Evolutionary conservation across 2,329 filamentous ascomycete species (phyloP), one percentile per base, ranked within the genome.

Genomic region (Colletotrichum australisinense): DNA sequence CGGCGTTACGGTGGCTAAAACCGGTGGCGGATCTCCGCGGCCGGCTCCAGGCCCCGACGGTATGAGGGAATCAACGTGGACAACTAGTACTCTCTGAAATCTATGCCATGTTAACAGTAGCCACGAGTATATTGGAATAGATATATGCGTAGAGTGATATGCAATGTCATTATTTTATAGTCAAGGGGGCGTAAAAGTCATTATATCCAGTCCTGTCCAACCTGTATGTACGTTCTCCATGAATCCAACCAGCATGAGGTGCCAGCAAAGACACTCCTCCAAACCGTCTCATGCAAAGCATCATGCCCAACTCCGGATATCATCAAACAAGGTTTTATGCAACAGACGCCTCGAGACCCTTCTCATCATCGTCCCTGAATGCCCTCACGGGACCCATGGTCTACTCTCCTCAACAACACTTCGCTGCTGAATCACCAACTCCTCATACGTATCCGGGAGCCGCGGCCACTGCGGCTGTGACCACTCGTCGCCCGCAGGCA

Each of bases 361-460:
- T 19, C 38, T 42, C 38, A 42, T 8, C 38, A 19, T 8, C 38
- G 38, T 42, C 38, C 38, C 6, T 42, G 16, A 42, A 42, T 42
- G 38, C 2, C 32, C 3, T 65, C 52, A 65, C 2, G 72, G 49
- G 0, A 24, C 57, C 68, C 72, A 74, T 0, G 67, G 42, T 11
- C 72, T 30, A 22, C 59, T 63, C 16, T 74, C 72, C 19, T 74
- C 72, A 1, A 59, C 14, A 1, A 72, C 64, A 1, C 69, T 68
- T 14, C 73, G 53, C 30, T 68, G 69, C 60, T 75, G 74, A 0
- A 67, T 49, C 8, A 75, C 72, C 63, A 74, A 24, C 62, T 75
- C 73, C 53, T 76, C 73, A 26, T 67, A 76, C 1, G 73, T 73
- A 7, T 75, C 69, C 5, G 74, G 74, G 4, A 76, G 26, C 11